Conservation (phyloP, 139 green algal species). For the Chlamydomonas urium region DNA sequence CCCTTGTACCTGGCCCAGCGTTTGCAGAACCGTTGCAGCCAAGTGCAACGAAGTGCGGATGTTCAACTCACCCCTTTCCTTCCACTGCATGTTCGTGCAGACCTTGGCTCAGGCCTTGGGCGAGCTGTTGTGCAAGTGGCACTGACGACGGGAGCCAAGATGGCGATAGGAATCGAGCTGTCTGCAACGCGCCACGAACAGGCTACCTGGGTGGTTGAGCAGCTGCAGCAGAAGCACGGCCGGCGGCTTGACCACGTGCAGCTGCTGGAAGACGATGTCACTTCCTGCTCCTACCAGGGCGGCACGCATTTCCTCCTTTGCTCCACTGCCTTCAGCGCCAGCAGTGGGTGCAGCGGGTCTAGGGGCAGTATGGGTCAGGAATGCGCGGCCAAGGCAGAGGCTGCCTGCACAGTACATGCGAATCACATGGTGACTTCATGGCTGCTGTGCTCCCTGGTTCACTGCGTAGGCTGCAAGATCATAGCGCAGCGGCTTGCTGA, state of each 20-base stretch:
- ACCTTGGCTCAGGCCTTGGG: slow-evolving; percentile 42
- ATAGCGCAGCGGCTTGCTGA: slow-evolving; percentile 33
- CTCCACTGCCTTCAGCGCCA: slow-evolving; percentile 42
- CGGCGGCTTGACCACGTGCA: slow-evolving; percentile 27
- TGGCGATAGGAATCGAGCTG: slow-evolving; percentile 41
- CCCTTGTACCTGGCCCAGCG: too few species aligned
- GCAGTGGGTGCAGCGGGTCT: background rate
- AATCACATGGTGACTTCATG: too few species aligned
- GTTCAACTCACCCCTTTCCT: too few species aligned
- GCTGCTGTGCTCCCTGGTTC: too few species aligned
- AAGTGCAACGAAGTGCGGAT: too few species aligned
- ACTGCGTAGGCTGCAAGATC: slow-evolving; percentile 16
- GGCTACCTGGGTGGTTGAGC: slow-evolving; percentile 22
- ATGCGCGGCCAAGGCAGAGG: too few species aligned
- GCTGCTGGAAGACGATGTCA: slow-evolving; percentile 32
- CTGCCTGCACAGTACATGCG: too few species aligned
- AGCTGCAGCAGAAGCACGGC: slow-evolving; percentile 8
- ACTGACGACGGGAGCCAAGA: background rate
- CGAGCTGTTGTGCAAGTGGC: slow-evolving; percentile 25
- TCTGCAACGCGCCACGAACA: slow-evolving; percentile 35
- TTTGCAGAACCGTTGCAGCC: too few species aligned
- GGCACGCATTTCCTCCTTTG: slow-evolving; percentile 20
- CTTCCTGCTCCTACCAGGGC: background rate
- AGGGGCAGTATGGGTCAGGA: too few species aligned
- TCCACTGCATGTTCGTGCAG: too few species aligned